Evolutionary conservation across 768 basidiomycete genomes (phyloP).

Genomic region (Amanita molliuscula): DNA sequence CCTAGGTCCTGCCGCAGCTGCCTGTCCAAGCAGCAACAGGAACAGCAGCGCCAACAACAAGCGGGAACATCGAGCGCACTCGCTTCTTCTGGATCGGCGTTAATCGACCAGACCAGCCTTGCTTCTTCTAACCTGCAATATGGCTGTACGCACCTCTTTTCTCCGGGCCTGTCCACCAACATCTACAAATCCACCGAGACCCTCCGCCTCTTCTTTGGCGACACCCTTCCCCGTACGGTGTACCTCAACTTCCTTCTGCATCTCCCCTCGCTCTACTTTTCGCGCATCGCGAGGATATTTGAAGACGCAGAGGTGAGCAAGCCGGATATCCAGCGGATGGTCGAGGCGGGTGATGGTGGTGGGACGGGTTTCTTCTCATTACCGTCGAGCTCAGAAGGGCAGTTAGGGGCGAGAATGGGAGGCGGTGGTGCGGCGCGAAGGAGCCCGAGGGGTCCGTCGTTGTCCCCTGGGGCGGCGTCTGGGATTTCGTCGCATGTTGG

Average conservation of each 20-base stretch:
- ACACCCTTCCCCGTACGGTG: not conserved
- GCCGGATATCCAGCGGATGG: slow-evolving; percentile 44
- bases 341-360: slow-evolving; percentile 24
- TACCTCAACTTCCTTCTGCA: slow-evolving; percentile 46
- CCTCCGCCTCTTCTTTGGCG: not conserved
- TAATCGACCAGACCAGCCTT: slow-evolving; percentile 7
- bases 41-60: not conserved
- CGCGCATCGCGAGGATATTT: slow-evolving; percentile 66
- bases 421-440: not conserved
- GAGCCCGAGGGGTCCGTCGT: not conserved
- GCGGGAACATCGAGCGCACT: slow-evolving; percentile 17
- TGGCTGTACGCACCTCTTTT: slow-evolving; percentile 16
- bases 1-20: slow-evolving; percentile 10
- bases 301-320: slow-evolving; percentile 70
- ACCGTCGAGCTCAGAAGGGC: not conserved
- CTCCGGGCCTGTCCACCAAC: slow-evolving; percentile 8
- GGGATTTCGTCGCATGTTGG: not conserved
- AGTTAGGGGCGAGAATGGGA: not conserved
- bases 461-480: not conserved
- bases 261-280: slow-evolving; percentile 73
- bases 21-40: slow-evolving; percentile 10
- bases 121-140: slow-evolving; percentile 17
- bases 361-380: not conserved
- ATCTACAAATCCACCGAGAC: slow-evolving; percentile 8
- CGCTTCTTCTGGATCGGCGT: slow-evolving; percentile 18